Conservation (phyloP, 495 filamentous ascomycete genomes). For the Bacidia rubella region DNA sequence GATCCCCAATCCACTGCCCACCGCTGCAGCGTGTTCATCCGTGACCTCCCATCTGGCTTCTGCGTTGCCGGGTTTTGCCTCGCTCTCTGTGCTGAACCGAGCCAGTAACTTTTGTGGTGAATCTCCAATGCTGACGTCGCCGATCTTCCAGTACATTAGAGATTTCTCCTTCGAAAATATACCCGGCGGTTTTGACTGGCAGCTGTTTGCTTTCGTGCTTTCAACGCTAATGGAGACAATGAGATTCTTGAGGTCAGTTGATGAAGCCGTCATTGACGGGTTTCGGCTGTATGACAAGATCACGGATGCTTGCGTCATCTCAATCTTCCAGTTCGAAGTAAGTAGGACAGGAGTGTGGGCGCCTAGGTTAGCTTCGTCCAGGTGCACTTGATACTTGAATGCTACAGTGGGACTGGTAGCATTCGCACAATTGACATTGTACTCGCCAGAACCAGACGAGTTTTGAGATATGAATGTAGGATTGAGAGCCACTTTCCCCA, state of each 20-base stretch:
- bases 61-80: slow-evolving; percentile 60
- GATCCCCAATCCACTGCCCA: slow-evolving; percentile 51
- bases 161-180: slow-evolving; percentile 77
- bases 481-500: slow-evolving; percentile 93
- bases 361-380: slow-evolving; percentile 46
- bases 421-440: slow-evolving; percentile 55
- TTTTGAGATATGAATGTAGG: slow-evolving; percentile 69
- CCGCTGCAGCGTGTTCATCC: slow-evolving; percentile 32
- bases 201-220: slow-evolving; percentile 32
- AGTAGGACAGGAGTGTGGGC: slow-evolving; percentile 67
- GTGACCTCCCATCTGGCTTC: slow-evolving; percentile 73
- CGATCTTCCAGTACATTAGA: slow-evolving; percentile 79
- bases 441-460: slow-evolving; percentile 59
- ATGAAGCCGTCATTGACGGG: slow-evolving; percentile 42
- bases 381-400: slow-evolving; percentile 90
- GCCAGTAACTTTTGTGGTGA: slow-evolving; percentile 59
- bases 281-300: slow-evolving; percentile 82
- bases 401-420: slow-evolving; percentile 64
- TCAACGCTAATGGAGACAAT: slow-evolving; percentile 72
- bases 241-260: slow-evolving; percentile 63
- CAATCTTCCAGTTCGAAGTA: slow-evolving; percentile 69
- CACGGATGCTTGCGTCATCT: slow-evolving; percentile 67
- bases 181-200: slow-evolving; percentile 61
- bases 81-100: slow-evolving; percentile 59
- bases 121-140: slow-evolving; percentile 49